phyloP scores from a whole-genome alignment of 345 rosid genomes.

The Sonneratia caseolaris region DNA sequence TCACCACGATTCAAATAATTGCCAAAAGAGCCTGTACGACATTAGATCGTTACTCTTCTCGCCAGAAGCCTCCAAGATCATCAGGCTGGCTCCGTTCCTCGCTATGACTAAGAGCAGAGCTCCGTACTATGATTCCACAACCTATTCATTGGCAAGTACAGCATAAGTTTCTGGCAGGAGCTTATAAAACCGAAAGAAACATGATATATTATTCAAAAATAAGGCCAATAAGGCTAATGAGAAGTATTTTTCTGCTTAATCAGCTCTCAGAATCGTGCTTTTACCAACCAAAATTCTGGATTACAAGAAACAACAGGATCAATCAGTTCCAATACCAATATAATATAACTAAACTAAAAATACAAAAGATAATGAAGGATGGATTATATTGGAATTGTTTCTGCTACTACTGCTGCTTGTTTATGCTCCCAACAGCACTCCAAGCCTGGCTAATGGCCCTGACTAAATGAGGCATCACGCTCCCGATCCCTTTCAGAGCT shows the following conservation, averaged over 20 bases:
- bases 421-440: constrained; percentile 51
- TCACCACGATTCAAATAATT: no score
- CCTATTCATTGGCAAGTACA: no score
- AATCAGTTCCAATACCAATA: neutral
- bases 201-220: no score
- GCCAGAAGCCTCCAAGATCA: no score
- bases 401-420: constrained; percentile 14
- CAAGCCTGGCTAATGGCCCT: constrained; percentile 52
- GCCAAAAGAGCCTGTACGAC: no score
- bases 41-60: no score
- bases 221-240: neutral
- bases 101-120: no score
- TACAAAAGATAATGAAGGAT: neutral
- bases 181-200: neutral
- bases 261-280: neutral
- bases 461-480: constrained; percentile 47
- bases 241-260: neutral
- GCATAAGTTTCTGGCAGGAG: neutral
- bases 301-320: neutral
- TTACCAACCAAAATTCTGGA: neutral
- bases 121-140: no score
- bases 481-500: constrained; percentile 41
- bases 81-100: no score
- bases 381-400: neutral
- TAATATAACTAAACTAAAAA: neutral